A percentile compares a stretch with the other conserved stretches of the same genome.
Evolutionary conservation across 371 early-diverging fungal genomes (phyloP).

Genomic region (Umbelopsis sp.): DNA sequence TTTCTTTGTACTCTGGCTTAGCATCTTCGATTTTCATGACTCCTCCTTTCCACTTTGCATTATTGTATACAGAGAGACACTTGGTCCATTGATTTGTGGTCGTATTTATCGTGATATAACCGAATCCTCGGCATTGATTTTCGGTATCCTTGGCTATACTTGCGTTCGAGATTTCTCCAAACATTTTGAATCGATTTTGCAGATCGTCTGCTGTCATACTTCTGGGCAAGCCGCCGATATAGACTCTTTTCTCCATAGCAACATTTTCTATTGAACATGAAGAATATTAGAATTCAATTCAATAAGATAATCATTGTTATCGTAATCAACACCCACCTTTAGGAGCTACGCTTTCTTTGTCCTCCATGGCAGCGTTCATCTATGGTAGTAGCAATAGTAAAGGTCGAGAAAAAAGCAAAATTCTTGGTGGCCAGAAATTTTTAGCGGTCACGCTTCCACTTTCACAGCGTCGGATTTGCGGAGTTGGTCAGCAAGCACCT

Average conservation of each 20-base stretch:
- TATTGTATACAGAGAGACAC: conserved; percentile 70
- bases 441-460: not conserved
- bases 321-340: not conserved
- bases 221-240: conserved; percentile 75
- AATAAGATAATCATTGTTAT: not conserved
- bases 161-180: conserved; percentile 65
- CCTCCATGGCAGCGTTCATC: not conserved
- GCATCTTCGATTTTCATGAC: conserved; percentile 79
- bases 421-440: not conserved
- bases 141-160: conserved; percentile 49
- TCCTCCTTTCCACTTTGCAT: conserved; percentile 89
- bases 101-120: conserved; percentile 69
- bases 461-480: not conserved
- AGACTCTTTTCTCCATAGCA: conserved; percentile 63
- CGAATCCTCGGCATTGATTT: conserved; percentile 74
- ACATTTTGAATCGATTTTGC: conserved; percentile 68
- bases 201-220: conserved; percentile 61
- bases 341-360: not conserved
- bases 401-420: not conserved
- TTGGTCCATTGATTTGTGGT: conserved; percentile 67
- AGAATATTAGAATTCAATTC: no score
- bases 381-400: not conserved
- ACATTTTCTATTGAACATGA: conserved; percentile 14
- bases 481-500: not conserved
- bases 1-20: conserved; percentile 69